A percentile compares a stretch with the other conserved stretches of the same genome.
These are phyloP conservation scores for Chalciporus pseudorubinellus DNA, from an alignment of 768 basidiomycete genomes.

Conservation along the genomic window DNA sequence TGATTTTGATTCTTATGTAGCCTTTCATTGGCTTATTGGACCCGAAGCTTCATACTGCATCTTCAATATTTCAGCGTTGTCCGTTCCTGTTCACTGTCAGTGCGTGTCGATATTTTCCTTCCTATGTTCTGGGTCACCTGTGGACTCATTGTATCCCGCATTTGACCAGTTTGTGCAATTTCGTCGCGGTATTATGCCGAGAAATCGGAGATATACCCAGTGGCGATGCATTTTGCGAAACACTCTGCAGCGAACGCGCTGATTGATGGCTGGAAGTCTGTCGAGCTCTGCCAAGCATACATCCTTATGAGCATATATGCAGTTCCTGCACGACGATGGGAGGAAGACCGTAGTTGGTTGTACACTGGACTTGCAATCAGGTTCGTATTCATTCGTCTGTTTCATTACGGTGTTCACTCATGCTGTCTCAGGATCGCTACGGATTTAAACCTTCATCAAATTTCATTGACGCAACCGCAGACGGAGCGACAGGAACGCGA, in stretches of 20 bases:
- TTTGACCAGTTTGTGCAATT: conserved; percentile 70
- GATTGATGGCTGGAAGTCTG: conserved; percentile 79
- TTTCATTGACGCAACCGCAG: conserved; percentile 55
- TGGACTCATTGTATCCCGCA: not conserved
- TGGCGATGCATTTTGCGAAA: conserved; percentile 88
- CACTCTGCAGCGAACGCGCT: conserved; percentile 78
- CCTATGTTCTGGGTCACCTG: not conserved
- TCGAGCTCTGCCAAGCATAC: conserved; percentile 90
- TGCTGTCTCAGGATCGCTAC: conserved; percentile 65
- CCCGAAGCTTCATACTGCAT: conserved; percentile 76
- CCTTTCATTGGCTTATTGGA: conserved; percentile 77
- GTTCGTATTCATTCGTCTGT: conserved; percentile 28
- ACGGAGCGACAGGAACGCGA: conserved; percentile 79
- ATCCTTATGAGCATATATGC: conserved; percentile 82
- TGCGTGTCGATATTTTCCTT: conserved; percentile 35
- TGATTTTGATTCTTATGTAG: conserved; percentile 22
- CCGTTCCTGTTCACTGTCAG: conserved; percentile 90
- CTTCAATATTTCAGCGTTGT: conserved; percentile 75
- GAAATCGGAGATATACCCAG: conserved; percentile 81
- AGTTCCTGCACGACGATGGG: conserved; percentile 80
- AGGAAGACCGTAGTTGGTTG: conserved; percentile 88
- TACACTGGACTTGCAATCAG: conserved; percentile 86
- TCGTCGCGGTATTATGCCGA: conserved; percentile 77
- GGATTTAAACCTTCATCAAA: conserved; percentile 81
- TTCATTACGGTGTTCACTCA: not conserved